Evolutionary conservation across 1,139 yeast species (phyloP).

Genomic region (Yamadazyma epiphylla): DNA sequence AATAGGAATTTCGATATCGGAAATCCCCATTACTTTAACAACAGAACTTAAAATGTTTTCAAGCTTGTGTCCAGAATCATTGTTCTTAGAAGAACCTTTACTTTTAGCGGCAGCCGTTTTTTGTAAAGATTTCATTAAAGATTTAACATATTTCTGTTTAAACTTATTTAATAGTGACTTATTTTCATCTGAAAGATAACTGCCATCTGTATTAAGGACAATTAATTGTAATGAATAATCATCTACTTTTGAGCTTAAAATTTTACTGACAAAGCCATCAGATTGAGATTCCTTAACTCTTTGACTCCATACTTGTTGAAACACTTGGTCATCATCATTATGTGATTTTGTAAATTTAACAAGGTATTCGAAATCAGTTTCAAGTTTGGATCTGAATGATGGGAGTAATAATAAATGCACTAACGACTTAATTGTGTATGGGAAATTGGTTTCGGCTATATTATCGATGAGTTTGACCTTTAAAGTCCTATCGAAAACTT

Average conservation of each 20-base stretch:
- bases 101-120: too few species aligned
- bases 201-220: not conserved
- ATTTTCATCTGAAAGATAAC: not conserved
- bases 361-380: constrained; percentile 31
- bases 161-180: not conserved
- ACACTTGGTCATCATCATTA: constrained; percentile 5
- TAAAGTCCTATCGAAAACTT: constrained; percentile 41
- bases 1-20: not conserved
- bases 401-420: constrained; percentile 42
- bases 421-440: constrained; percentile 17
- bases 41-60: too few species aligned
- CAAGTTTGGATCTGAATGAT: constrained; percentile 49
- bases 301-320: too few species aligned
- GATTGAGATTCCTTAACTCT: too few species aligned
- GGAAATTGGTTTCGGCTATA: not conserved
- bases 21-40: too few species aligned
- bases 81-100: too few species aligned
- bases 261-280: not conserved
- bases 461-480: constrained; percentile 38
- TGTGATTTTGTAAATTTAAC: constrained; percentile 16
- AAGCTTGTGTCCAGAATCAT: too few species aligned
- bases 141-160: not conserved
- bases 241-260: not conserved
- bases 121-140: not conserved
- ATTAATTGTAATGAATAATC: not conserved